Conservation (phyloP, 2,329 filamentous ascomycete genomes). For the Ceratocystis alfenasii region DNA sequence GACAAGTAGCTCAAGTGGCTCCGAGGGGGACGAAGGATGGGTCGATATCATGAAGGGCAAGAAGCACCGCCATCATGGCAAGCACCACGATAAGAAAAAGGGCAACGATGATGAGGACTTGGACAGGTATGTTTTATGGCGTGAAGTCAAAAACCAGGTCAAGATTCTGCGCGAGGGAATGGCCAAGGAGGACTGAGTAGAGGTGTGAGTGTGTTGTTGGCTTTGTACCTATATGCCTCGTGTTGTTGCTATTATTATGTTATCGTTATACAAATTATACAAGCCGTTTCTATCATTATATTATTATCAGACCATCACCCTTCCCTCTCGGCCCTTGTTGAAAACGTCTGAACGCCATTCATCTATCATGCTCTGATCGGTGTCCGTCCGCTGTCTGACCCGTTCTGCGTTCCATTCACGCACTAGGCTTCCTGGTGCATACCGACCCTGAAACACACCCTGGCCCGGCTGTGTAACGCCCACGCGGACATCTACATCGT, state of each 20-base stretch:
- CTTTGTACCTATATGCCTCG: neutral
- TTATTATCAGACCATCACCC: neutral
- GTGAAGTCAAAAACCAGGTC: conserved; percentile 52
- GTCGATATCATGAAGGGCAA: conserved; percentile 28
- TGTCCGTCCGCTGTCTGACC: conserved; percentile 53
- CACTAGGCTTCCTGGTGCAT: conserved; percentile 79
- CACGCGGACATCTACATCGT: conserved; percentile 63
- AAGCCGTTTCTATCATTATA: neutral
- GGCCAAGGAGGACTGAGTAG: conserved; percentile 24
- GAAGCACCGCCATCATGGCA: neutral
- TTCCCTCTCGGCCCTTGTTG: neutral
- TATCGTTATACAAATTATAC: neutral
- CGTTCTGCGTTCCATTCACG: conserved; percentile 83
- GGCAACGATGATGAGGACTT: conserved; percentile 27
- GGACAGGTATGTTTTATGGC: conserved; percentile 44
- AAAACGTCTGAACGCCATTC: conserved; percentile 54
- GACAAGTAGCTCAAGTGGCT: neutral
- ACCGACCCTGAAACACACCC: conserved; percentile 66
- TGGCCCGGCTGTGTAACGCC: conserved; percentile 34
- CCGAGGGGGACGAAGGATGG: conserved; percentile 31
- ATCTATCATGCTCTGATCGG: conserved; percentile 58
- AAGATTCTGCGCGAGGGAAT: conserved; percentile 49
- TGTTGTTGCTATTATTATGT: neutral
- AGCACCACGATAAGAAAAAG: neutral
- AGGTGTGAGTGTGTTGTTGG: neutral